These are phyloP conservation scores for Chenopodium berlandieri DNA, from an alignment of 148 eudicot species.

Conservation along the genomic window DNA sequence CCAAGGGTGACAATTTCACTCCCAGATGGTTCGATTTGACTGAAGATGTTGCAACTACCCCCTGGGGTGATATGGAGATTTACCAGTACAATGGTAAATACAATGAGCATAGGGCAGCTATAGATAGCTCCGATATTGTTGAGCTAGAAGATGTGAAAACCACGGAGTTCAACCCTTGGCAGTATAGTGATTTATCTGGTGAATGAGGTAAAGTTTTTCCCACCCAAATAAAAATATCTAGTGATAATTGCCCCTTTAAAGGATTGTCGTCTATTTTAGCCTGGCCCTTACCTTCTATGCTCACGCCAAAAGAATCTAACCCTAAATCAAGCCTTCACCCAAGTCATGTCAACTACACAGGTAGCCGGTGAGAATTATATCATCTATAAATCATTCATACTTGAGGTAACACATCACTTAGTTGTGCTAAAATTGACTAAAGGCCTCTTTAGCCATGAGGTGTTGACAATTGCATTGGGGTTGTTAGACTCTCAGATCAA, in stretches of 20 bases:
- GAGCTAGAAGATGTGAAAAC: constrained; percentile 38
- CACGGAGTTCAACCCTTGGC: constrained; percentile 83
- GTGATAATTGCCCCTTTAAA: background rate
- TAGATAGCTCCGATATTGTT: constrained; percentile 39
- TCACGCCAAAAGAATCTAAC: background rate
- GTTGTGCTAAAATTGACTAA: background rate
- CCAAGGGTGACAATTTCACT: constrained; percentile 55
- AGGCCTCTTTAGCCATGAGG: background rate
- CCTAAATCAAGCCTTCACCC: background rate
- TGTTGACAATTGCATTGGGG: background rate
- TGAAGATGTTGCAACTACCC: constrained; percentile 64
- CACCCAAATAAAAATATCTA: background rate
- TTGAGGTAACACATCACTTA: too few species aligned
- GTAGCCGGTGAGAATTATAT: background rate
- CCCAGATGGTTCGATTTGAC: constrained; percentile 75
- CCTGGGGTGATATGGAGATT: constrained; percentile 90
- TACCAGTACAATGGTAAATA: constrained; percentile 71
- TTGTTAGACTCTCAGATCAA: too few species aligned
- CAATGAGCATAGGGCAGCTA: constrained; percentile 44
- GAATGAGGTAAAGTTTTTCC: constrained; percentile 34
- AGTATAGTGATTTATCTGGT: constrained; percentile 48
- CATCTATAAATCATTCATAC: background rate
- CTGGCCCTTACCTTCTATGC: background rate
- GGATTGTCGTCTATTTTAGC: background rate
- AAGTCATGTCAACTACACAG: background rate